Conservation (phyloP, 306 rosid species). For the Pyrus communis region DNA sequence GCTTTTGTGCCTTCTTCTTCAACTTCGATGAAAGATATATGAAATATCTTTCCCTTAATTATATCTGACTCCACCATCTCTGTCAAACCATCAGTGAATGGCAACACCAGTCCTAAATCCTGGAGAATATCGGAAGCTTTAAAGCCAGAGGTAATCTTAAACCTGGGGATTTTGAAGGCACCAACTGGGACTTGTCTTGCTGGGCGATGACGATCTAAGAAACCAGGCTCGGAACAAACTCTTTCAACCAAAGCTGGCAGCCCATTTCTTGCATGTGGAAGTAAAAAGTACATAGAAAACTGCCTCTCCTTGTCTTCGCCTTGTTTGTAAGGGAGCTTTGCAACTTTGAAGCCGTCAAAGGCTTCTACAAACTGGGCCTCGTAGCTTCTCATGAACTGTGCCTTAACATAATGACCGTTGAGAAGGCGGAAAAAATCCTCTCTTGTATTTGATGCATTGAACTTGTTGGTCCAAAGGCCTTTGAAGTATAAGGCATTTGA, state of each 20-base stretch:
- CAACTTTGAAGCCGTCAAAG: constrained; percentile 60
- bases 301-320: constrained; percentile 47
- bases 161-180: constrained; percentile 64
- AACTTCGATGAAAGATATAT: too few species aligned
- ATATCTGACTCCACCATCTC: too few species aligned
- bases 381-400: constrained; percentile 66
- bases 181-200: constrained; percentile 33
- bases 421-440: constrained; percentile 52
- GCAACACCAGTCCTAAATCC: constrained; percentile 50
- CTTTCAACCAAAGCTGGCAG: constrained; percentile 54
- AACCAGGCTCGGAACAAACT: constrained; percentile 40
- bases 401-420: constrained; percentile 47
- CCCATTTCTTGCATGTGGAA: constrained; percentile 67
- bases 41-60: too few species aligned
- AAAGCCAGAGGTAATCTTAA: constrained; percentile 56
- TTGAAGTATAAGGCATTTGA: constrained; percentile 79
- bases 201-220: constrained; percentile 51
- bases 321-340: constrained; percentile 54
- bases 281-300: constrained; percentile 62
- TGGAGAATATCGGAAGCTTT: constrained; percentile 41
- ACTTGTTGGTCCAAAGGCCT: constrained; percentile 64
- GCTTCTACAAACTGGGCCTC: constrained; percentile 35
- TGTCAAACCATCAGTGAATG: too few species aligned
- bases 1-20: too few species aligned
- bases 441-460: constrained; percentile 50